Conservation (phyloP, 768 basidiomycete genomes). For the Russula earlei region DNA sequence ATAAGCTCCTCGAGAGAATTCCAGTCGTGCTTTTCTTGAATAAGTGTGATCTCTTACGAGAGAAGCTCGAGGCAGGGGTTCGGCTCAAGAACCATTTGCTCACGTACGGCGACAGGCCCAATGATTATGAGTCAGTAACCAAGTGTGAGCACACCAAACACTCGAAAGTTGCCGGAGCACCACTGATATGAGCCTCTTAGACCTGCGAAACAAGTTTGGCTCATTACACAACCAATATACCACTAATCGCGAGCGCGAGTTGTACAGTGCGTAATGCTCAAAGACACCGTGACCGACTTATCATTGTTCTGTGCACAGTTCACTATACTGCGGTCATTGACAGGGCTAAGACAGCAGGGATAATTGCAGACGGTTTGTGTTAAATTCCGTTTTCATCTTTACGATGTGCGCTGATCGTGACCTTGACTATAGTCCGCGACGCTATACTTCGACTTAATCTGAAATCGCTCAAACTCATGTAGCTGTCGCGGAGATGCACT, state of each 20-base stretch:
- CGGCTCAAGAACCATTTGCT: constrained; percentile 59
- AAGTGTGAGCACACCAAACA: constrained; percentile 42
- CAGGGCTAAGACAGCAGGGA: constrained; percentile 59
- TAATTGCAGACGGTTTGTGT: constrained; percentile 60
- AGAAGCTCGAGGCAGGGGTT: constrained; percentile 71
- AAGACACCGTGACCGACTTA: background rate
- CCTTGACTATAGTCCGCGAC: constrained; percentile 37
- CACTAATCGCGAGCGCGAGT: constrained; percentile 61
- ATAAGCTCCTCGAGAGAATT: constrained; percentile 63
- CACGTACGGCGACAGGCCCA: constrained; percentile 63
- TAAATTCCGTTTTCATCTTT: too few relatives aligned
- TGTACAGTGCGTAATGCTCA: constrained; percentile 46
- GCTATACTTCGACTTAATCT: constrained; percentile 58
- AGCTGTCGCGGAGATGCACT: background rate
- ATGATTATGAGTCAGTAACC: constrained; percentile 68
- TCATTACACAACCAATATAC: constrained; percentile 57
- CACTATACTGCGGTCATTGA: constrained; percentile 80
- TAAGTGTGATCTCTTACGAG: constrained; percentile 70
- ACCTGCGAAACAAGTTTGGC: constrained; percentile 66
- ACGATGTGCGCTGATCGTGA: background rate
- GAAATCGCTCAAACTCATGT: constrained; percentile 45
- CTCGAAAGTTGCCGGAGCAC: background rate
- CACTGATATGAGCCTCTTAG: constrained; percentile 29
- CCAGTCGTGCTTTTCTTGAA: constrained; percentile 77
- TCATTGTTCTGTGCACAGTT: constrained; percentile 33